These are phyloP conservation scores for Takashimella koratensis DNA, from an alignment of 1,284 basidiomycete species.

Conservation along the genomic window DNA sequence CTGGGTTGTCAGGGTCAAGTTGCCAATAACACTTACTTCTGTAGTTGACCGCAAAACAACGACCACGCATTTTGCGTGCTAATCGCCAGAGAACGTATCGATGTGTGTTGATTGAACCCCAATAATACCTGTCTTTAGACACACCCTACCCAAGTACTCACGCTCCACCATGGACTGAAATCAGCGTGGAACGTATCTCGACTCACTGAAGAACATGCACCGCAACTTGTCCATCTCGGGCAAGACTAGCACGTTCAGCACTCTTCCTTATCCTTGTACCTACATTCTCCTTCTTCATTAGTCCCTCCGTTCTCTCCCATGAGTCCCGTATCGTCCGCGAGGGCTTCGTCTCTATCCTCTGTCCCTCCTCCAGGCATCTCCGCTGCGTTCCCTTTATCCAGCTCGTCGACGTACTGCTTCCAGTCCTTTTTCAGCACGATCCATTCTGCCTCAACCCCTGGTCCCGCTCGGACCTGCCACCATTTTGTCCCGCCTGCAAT, in stretches of 20 bases:
- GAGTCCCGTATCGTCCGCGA: not conserved
- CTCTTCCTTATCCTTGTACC: constrained; percentile 18
- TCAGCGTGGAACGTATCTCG: constrained; percentile 5
- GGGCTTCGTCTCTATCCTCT: constrained; percentile 3
- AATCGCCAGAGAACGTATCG: constrained; percentile 77
- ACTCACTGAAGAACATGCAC: constrained; percentile 68
- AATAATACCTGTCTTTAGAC: constrained; percentile 47
- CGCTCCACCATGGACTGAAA: constrained; percentile 59
- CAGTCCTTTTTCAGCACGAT: constrained; percentile 61
- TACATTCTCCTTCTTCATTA: not conserved
- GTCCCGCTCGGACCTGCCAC: constrained; percentile 87
- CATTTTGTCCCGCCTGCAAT: constrained; percentile 87
- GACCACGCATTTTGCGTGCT: constrained; percentile 83
- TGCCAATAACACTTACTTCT: constrained; percentile 49
- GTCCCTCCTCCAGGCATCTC: constrained; percentile 17
- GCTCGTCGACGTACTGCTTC: constrained; percentile 29
- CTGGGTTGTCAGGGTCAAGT: constrained; percentile 17
- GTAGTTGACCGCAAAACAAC: constrained; percentile 87
- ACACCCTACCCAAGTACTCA: constrained; percentile 10
- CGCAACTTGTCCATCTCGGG: constrained; percentile 78
- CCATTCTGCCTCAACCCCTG: constrained; percentile 86
- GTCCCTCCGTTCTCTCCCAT: constrained; percentile 1
- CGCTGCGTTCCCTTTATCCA: constrained; percentile 8
- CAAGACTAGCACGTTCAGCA: constrained; percentile 33
- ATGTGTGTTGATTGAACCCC: constrained; percentile 55